Evolutionary conservation across 1,284 basidiomycete genomes (phyloP).

Genomic region (Coniophora puteana): DNA sequence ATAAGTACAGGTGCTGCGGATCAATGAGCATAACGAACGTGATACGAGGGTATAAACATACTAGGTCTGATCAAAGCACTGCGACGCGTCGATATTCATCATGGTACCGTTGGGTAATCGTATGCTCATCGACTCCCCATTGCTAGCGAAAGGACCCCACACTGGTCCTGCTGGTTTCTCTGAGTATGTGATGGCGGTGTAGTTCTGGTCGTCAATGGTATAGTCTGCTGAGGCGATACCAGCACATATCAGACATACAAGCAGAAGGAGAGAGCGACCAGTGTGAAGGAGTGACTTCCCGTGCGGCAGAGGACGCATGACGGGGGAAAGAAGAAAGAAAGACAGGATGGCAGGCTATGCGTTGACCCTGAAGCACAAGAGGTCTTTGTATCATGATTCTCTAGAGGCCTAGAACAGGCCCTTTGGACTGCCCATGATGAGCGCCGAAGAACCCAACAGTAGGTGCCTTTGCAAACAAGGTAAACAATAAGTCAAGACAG

Average conservation of each 20-base stretch:
- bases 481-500: no score
- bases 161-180: constrained; percentile 22
- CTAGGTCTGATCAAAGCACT: constrained; percentile 22
- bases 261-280: no score
- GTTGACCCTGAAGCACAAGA: no score
- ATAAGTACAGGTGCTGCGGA: constrained; percentile 10
- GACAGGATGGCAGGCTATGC: no score
- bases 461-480: no score
- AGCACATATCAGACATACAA: constrained; percentile 4
- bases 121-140: constrained; percentile 16
- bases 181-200: constrained; percentile 21
- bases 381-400: no score
- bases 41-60: constrained; percentile 11
- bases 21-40: neutral
- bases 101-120: constrained; percentile 22
- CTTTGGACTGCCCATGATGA: no score
- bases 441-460: no score
- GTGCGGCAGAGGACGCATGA: no score
- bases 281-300: no score
- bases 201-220: constrained; percentile 21
- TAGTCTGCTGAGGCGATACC: constrained; percentile 17
- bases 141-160: constrained; percentile 24
- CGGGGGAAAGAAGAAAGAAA: no score
- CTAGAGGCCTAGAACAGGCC: no score
- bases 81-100: constrained; percentile 16